These are phyloP conservation scores for Populus tomentosa DNA, from an alignment of 441 rosid genomes.

Conservation along the genomic window DNA sequence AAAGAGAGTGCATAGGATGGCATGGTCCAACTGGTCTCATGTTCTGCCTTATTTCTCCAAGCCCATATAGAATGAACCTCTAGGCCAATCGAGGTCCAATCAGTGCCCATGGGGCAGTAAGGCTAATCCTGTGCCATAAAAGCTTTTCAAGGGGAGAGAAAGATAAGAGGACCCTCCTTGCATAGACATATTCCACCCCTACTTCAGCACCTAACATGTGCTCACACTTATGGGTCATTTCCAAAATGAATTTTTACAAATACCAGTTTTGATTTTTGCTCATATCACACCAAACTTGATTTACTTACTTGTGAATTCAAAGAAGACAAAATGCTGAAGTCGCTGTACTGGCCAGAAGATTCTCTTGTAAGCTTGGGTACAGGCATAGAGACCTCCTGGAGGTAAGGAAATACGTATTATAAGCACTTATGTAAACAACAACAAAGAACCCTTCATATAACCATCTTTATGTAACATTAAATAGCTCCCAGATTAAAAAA, in stretches of 20 bases:
- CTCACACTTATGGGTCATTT: background rate
- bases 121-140: background rate
- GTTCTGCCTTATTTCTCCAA: background rate
- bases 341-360: conserved; percentile 84
- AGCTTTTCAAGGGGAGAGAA: background rate
- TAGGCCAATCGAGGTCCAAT: background rate
- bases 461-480: background rate
- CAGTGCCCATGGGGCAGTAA: background rate
- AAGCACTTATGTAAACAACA: conserved; percentile 1
- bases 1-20: background rate
- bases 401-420: conserved; percentile 11
- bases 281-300: background rate
- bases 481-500: background rate
- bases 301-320: conserved; percentile 89
- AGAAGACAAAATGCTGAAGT: conserved; percentile 86
- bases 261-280: conserved; percentile 1
- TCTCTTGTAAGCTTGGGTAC: conserved; percentile 77
- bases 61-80: background rate
- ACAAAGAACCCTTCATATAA: background rate
- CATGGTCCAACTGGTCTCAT: background rate
- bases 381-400: conserved; percentile 79
- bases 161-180: background rate
- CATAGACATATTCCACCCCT: background rate
- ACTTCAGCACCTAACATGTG: background rate
- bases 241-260: conserved; percentile 1